Conservation (phyloP, 768 basidiomycete species). For the Rhodotorula graminis region DNA sequence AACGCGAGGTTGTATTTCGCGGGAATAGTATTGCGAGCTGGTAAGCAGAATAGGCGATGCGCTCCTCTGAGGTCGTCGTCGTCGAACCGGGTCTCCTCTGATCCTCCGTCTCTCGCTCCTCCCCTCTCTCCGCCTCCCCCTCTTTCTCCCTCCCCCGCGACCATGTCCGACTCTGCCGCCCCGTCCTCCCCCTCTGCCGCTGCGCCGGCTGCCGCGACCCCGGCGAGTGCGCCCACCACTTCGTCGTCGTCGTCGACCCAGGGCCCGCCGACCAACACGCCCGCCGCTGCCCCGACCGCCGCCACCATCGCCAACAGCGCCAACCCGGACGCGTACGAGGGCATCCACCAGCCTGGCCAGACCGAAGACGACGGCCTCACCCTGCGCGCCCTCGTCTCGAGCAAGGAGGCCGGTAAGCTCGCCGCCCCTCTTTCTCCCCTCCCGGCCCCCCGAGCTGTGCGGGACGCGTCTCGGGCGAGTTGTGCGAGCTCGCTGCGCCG, state of each 20-base stretch:
- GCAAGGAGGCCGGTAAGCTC: slow-evolving; percentile 54
- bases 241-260: not conserved
- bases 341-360: slow-evolving; percentile 19
- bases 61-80: too few species aligned
- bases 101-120: not conserved
- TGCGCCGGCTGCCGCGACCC: slow-evolving; percentile 4
- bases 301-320: slow-evolving; percentile 61
- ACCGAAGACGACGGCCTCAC: slow-evolving; percentile 62
- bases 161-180: slow-evolving; percentile 10
- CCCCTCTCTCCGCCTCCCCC: slow-evolving; percentile 9
- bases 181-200: slow-evolving; percentile 22
- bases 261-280: slow-evolving; percentile 25
- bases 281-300: slow-evolving; percentile 36
- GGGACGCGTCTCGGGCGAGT: not conserved
- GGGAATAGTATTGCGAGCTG: too few species aligned
- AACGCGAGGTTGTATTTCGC: not conserved
- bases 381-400: slow-evolving; percentile 89
- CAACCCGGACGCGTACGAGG: slow-evolving; percentile 58
- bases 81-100: too few species aligned
- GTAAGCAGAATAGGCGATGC: too few species aligned
- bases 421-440: not conserved
- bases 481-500: too few species aligned
- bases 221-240: slow-evolving; percentile 4
- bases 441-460: too few species aligned
- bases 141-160: slow-evolving; percentile 10